A percentile compares a stretch with the other conserved stretches of the same genome.
Conservation (phyloP, 1,284 basidiomycete genomes). For the Austropuccinia psidii region DNA sequence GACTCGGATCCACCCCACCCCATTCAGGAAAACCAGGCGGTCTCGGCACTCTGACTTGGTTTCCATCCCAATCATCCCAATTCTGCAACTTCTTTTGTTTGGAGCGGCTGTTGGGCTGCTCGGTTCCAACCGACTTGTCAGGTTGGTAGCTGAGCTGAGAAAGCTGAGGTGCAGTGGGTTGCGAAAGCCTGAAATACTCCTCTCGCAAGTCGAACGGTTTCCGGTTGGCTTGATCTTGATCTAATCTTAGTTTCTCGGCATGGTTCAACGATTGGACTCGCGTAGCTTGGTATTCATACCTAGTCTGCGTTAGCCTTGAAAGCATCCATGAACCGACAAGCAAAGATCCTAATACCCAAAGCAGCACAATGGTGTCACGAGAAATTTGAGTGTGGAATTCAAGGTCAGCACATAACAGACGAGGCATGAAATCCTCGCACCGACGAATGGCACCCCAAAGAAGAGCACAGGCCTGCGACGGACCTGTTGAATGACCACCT, state of each 20-base stretch:
- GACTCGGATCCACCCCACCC: slow-evolving; percentile 18
- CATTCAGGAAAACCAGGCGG: slow-evolving; percentile 21
- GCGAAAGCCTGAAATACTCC: slow-evolving; percentile 44
- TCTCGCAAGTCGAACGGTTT: slow-evolving; percentile 46
- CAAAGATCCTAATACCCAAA: slow-evolving; percentile 41
- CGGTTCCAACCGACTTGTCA: not conserved
- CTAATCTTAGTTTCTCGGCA: slow-evolving; percentile 45
- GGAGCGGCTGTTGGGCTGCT: not conserved
- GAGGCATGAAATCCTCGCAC: slow-evolving; percentile 1
- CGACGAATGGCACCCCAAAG: slow-evolving; percentile 47
- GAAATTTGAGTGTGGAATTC: not conserved
- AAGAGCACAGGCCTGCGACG: slow-evolving; percentile 44
- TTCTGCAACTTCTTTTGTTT: not conserved
- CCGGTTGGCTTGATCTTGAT: slow-evolving; percentile 41
- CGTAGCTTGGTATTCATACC: slow-evolving; percentile 46
- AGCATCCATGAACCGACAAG: slow-evolving; percentile 44
- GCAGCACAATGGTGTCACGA: not conserved
- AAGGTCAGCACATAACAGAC: not conserved
- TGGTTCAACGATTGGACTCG: slow-evolving; percentile 44
- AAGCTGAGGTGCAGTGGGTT: not conserved
- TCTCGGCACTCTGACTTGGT: slow-evolving; percentile 30
- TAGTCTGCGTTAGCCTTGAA: slow-evolving; percentile 45
- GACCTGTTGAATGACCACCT: slow-evolving; percentile 33
- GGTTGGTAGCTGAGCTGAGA: not conserved
- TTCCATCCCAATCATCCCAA: slow-evolving; percentile 36